Conservation (phyloP, 495 filamentous ascomycete species). For the Friedmanniomyces endolithicus region DNA sequence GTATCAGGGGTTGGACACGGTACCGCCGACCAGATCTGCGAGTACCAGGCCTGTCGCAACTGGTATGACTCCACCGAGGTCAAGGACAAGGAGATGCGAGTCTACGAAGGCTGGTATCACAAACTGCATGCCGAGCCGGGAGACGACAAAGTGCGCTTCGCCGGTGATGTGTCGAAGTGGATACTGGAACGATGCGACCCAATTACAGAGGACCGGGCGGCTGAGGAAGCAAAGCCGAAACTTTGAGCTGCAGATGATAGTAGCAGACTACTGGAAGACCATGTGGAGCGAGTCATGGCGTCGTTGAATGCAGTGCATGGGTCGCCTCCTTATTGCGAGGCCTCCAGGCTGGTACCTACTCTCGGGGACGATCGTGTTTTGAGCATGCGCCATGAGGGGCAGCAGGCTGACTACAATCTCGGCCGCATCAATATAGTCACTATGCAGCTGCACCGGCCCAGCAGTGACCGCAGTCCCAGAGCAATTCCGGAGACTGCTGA, state of each 20-base stretch:
- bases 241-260: neutral
- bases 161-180: slow-evolving; percentile 62
- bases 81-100: slow-evolving; percentile 53
- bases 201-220: neutral
- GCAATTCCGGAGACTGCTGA: too few relatives aligned
- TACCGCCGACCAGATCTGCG: slow-evolving; percentile 52
- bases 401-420: too few relatives aligned
- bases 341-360: too few relatives aligned
- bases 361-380: too few relatives aligned
- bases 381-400: too few relatives aligned
- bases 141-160: slow-evolving; percentile 48
- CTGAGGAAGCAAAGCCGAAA: neutral
- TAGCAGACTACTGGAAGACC: too few relatives aligned
- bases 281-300: too few relatives aligned
- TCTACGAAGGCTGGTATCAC: slow-evolving; percentile 70
- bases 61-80: slow-evolving; percentile 45
- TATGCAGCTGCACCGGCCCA: too few relatives aligned
- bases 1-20: slow-evolving; percentile 49
- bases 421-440: too few relatives aligned
- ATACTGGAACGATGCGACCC: slow-evolving; percentile 36
- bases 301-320: too few relatives aligned
- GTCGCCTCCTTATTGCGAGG: too few relatives aligned
- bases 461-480: too few relatives aligned
- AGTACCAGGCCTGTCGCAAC: slow-evolving; percentile 45
- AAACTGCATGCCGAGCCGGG: slow-evolving; percentile 60